A percentile compares a stretch with the other conserved stretches of the same genome.
phyloP scores from a whole-genome alignment of 495 filamentous ascomycete species.

The Staphylotrichum tortipilum region DNA sequence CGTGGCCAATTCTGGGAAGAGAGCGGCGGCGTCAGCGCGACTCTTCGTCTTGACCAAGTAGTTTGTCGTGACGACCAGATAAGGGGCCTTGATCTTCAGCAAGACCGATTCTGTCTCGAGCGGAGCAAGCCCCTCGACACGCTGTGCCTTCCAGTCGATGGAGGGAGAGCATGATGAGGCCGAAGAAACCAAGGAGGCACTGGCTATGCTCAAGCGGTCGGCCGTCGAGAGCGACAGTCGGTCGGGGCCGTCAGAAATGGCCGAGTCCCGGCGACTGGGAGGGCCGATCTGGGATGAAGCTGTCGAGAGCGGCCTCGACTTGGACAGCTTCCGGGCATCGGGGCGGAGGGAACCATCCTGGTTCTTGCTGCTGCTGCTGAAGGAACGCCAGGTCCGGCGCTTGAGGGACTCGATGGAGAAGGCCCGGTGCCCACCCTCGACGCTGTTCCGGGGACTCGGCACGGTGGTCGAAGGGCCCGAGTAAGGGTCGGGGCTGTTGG shows the following conservation, averaged over 20 bases:
- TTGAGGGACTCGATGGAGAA: slow-evolving; percentile 24
- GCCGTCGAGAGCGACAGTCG: slow-evolving; percentile 16
- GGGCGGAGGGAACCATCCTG: slow-evolving; percentile 6
- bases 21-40: slow-evolving; percentile 50
- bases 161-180: slow-evolving; percentile 7
- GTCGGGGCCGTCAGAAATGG: slow-evolving; percentile 20
- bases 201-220: slow-evolving; percentile 14
- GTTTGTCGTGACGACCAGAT: slow-evolving; percentile 79
- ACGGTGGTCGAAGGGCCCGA: slow-evolving; percentile 20
- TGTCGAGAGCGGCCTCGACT: slow-evolving; percentile 16
- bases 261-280: slow-evolving; percentile 18
- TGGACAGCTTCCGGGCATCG: slow-evolving; percentile 20
- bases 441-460: slow-evolving; percentile 14
- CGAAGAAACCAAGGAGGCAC: too few relatives aligned
- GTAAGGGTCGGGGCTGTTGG: slow-evolving; percentile 6
- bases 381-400: slow-evolving; percentile 15
- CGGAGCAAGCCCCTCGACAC: slow-evolving; percentile 50
- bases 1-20: slow-evolving; percentile 29
- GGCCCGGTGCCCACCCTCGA: slow-evolving; percentile 12
- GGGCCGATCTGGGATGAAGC: slow-evolving; percentile 9
- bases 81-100: slow-evolving; percentile 80
- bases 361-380: slow-evolving; percentile 15
- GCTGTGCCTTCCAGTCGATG: slow-evolving; percentile 33
- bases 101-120: slow-evolving; percentile 73
- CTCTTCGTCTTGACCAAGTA: slow-evolving; percentile 75